Evolutionary conservation across 306 rosid species (phyloP).

Genomic region (Cicer arietinum): DNA sequence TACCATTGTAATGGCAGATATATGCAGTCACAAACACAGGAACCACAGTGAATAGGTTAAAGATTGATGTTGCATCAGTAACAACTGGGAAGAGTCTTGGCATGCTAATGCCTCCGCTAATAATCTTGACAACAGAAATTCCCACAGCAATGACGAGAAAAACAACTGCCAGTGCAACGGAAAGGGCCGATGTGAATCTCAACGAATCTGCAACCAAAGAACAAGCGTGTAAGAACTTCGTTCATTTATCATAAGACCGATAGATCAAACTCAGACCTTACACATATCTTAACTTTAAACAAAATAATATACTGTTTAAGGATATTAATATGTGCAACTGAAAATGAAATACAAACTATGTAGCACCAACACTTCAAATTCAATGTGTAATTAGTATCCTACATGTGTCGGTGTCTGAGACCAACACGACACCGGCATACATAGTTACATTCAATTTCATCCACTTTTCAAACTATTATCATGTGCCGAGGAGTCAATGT

Average conservation of each 20-base stretch:
- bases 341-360: background rate
- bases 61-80: slow-evolving; percentile 58
- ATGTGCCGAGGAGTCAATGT: too few species aligned
- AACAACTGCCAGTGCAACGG: slow-evolving; percentile 81
- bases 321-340: slow-evolving; percentile 16
- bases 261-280: slow-evolving; percentile 11
- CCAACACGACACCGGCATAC: too few species aligned
- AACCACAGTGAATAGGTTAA: slow-evolving; percentile 79
- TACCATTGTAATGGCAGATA: slow-evolving; percentile 93
- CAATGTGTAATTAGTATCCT: too few species aligned
- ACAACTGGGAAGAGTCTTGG: slow-evolving; percentile 74
- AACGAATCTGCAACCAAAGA: slow-evolving; percentile 80
- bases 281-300: slow-evolving; percentile 9
- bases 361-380: too few species aligned
- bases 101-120: slow-evolving; percentile 73
- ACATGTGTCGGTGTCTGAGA: too few species aligned
- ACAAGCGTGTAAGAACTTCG: slow-evolving; percentile 38
- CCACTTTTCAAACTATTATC: too few species aligned
- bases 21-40: slow-evolving; percentile 92
- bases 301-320: background rate
- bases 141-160: slow-evolving; percentile 92
- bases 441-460: too few species aligned
- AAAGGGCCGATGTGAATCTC: slow-evolving; percentile 86
- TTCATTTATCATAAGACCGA: slow-evolving; percentile 22
- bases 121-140: slow-evolving; percentile 74